Evolutionary conservation across 768 basidiomycete genomes (phyloP), one percentile per base, ranked within the genome.

Genomic region (Strobilomyces confusus): DNA sequence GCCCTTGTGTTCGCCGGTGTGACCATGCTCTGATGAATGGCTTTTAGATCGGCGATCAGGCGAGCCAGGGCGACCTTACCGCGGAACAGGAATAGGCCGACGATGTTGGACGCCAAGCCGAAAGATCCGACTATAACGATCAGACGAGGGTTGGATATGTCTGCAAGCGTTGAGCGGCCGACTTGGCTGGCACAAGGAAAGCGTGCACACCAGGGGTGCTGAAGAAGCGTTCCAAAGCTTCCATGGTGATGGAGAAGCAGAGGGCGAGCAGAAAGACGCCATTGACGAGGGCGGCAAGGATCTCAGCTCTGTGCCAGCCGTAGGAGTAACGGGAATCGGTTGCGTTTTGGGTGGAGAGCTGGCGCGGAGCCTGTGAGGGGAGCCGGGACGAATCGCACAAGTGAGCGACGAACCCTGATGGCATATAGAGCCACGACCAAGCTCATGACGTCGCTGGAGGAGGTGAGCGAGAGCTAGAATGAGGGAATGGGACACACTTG

Each of bases 241-340:
- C 95, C 61, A 98, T 74, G 43, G 81, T 86, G 59, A 99, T 98
- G 6, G 94, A 93, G 72, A 98, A 94, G 73, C 97, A 99, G 1
- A 98, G 81, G 0, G 97, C 97, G 40, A 98, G 80, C 7, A 99
- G 81, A 75, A 98, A 98, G 51, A 98, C 93, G 48, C 97, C 97
- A 63, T 99, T 99, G 60, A 98, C 74, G 42, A 98, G 78, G 0
- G 97, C 97, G 20, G 94, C 95, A 8, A 98, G 80, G 56, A 97
- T 95, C 67, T 97, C 95, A 17, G 97, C 97, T 57, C 97, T 80
- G 71, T 98, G 95, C 95, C 95, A 98, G n/a, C 95, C 95, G 68
- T 98, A 98, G 5, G 95, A 93, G 71, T 97, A 97, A 46, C 84
- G 81, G 26, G 87, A 80, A 71, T 87, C 82, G 30, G 72, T 73